These are phyloP conservation scores for Rhexocercosporidium sp. DNA, from an alignment of 2,329 filamentous ascomycete genomes.

Conservation along the genomic window DNA sequence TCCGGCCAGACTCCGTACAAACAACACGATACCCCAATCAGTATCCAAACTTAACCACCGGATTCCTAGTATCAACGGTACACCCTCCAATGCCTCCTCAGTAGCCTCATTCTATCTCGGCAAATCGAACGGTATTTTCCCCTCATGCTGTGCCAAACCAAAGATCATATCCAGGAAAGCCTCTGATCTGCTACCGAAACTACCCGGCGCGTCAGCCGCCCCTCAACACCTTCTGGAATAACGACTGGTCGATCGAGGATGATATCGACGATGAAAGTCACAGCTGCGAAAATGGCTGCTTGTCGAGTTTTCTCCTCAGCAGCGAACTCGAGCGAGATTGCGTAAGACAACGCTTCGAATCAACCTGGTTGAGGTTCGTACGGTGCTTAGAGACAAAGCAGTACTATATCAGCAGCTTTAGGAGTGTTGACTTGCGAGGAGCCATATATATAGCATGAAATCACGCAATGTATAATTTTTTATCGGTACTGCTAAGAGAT, in stretches of 20 bases:
- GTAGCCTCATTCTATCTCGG: background rate
- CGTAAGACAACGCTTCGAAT: background rate
- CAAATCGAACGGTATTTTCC: slow-evolving; percentile 2
- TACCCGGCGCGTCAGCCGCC: background rate
- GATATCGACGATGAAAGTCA: background rate
- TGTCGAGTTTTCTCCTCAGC: background rate
- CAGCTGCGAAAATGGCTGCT: background rate
- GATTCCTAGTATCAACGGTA: background rate
- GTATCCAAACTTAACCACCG: background rate
- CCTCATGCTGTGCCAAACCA: background rate
- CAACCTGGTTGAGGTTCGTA: background rate
- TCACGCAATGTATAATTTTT: background rate
- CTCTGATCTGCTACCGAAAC: background rate
- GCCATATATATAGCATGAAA: background rate
- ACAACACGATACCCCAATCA: background rate
- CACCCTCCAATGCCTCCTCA: background rate
- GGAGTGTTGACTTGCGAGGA: background rate
- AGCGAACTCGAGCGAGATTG: background rate
- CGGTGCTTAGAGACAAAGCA: background rate
- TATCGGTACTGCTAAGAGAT: background rate
- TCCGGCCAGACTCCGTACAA: background rate
- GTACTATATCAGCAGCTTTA: background rate
- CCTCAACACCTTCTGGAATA: background rate
- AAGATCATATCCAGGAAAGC: slow-evolving; percentile 3
- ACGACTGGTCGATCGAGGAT: background rate